Base-by-base conservation (phyloP, 495 filamentous ascomycete genomes). In the Xylaria longipes region DNA sequence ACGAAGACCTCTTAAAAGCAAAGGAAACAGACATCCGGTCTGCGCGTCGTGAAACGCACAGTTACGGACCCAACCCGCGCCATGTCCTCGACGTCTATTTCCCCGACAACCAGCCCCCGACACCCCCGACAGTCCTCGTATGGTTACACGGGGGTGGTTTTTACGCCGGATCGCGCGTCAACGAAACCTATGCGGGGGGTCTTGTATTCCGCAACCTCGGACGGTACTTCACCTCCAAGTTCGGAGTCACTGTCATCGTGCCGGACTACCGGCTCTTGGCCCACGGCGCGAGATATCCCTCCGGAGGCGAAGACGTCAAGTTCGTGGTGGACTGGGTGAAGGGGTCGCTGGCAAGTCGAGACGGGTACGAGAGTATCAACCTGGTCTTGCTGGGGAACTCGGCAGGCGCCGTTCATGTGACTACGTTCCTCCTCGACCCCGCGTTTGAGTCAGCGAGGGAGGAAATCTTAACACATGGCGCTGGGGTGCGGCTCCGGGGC, bases 111-210 rank as follows among this genome's bases (percentile, higher is more conserved):
- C 45, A 27, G 22, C 57, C 72, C n/a, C 33, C 60, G 12, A 46
- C 56, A 0, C 37, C 72, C 5, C 60, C 43, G 37, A 74, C 77
- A 37, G 80, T 85, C 11, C 78, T 85, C 64, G 62, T 84, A 17
- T 85, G 82, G 74, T 57, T 83, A 12, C 81, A 85, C 67, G 83
- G 83, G 25, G 83, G 83, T 57, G 83, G 83, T 39, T 76, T 84
- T 43, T 73, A 79, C 15, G 27, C 72, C 54, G 83, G 83, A 9
- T 68, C 74, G 35, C 79, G 76, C 45, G 78, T 78, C 33, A 73
- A 77, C 14, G 75, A 79, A 33, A 54, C 68, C 7, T 75, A 76
- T 25, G 73, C 78, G 0, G 74, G 79, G 17, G 73, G 75, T 9
- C 58, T 85, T 29, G 68, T 82, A 0, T 83, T 82, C 58, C 68